phyloP scores from a whole-genome alignment of 345 rosid species.

The Chamaenerion angustifolium region DNA sequence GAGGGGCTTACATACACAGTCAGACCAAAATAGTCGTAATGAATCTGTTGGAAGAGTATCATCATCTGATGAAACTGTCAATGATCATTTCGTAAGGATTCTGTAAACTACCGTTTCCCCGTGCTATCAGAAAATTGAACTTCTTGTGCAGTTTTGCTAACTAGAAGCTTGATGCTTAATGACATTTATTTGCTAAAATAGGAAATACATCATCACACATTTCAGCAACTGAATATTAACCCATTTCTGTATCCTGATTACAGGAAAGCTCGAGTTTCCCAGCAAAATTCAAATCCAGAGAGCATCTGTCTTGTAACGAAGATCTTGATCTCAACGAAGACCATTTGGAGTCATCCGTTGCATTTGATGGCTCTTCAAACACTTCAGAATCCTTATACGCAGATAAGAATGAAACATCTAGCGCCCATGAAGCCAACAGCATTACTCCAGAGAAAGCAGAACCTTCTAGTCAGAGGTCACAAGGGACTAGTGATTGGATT shows the following conservation, averaged over 20 bases:
- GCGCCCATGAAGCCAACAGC: constrained; percentile 50
- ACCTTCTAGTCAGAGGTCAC: constrained; percentile 30
- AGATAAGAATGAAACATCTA: constrained; percentile 72
- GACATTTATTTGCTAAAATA: too few relatives aligned
- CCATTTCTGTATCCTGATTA: neutral
- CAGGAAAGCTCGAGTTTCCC: constrained; percentile 53
- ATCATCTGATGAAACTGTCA: constrained; percentile 36
- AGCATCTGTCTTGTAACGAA: constrained; percentile 30
- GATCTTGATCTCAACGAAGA: constrained; percentile 37
- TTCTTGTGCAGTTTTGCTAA: too few relatives aligned
- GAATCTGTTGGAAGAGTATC: constrained; percentile 40
- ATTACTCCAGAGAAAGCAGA: constrained; percentile 11
- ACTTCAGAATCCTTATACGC: constrained; percentile 70
- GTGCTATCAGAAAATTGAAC: too few relatives aligned
- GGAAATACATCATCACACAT: too few relatives aligned
- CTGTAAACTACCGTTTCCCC: neutral
- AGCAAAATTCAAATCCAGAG: constrained; percentile 43
- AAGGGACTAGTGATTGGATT: constrained; percentile 42
- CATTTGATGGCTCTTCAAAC: constrained; percentile 82
- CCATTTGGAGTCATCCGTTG: constrained; percentile 44
- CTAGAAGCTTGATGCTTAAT: too few relatives aligned
- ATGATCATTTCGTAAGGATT: constrained; percentile 25
- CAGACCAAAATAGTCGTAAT: constrained; percentile 44
- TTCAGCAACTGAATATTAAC: too few relatives aligned
- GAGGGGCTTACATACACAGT: constrained; percentile 47